Base-by-base conservation (phyloP, 2,329 filamentous ascomycete species). In the Penicillium aurantiogriseum region DNA sequence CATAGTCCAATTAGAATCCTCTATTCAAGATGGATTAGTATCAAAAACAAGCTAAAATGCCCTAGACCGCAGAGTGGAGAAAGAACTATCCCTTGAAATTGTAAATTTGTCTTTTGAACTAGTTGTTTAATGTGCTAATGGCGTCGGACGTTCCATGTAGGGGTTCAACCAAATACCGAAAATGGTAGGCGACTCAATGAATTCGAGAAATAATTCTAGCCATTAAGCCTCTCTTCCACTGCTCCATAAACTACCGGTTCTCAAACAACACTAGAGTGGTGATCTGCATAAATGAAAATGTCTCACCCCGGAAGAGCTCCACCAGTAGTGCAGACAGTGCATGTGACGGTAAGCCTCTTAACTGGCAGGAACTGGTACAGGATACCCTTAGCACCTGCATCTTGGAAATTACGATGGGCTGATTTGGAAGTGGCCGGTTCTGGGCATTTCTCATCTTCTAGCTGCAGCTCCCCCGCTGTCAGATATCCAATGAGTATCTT, bases 231-330 rank as follows among this genome's bases (percentile, higher is more conserved):
- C 38, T 49, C 25, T 29, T 35, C 17, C n/a, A 8, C 17, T 42
- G 42, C 54, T 51, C 62, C 63, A 58, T 58, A 57, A 44, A 61
- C 56, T 64, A 64, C 48, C n/a, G 44, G 49, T 9, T 39, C 39
- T 43, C 40, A 56, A 51, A 56, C 53, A 33, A 54, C 49, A 56
- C 61, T 64, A 65, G 33, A 31, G 29, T 35, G 2, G 19, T 35
- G 44, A 47, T 47, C 44, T 47, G 44, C 29, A 44, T 17, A 19
- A 13, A 44, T 10, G n/a, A 13, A 19, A 25, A 53, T 57, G 54
- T 53, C 54, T 56, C 54, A 53, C 43, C 13, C 54, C 54, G 48
- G 27, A 21, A 19, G 31, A 25, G 29, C 29, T 42, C 49, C 49
- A 56, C 48, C 42, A 53, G 54, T 19, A 19, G 3, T 43, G 35